phyloP scores from a whole-genome alignment of 768 basidiomycete species.

The Sarcodon sp. region DNA sequence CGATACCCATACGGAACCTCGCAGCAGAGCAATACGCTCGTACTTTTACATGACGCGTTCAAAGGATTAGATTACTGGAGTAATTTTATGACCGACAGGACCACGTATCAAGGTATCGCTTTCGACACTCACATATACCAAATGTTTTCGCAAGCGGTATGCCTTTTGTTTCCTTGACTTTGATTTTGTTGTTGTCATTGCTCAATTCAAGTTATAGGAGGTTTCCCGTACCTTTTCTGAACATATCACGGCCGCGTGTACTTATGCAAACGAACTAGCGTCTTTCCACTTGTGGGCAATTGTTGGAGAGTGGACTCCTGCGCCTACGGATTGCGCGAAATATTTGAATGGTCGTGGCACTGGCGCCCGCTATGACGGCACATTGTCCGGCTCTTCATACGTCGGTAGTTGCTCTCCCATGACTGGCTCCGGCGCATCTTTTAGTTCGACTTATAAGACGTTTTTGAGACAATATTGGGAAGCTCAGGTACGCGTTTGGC shows the following conservation, averaged over 20 bases:
- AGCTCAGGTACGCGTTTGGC: conserved; percentile 74
- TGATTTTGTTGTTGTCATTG: too few relatives aligned
- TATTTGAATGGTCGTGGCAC: conserved; percentile 77
- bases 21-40: conserved; percentile 2
- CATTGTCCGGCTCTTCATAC: conserved; percentile 44
- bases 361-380: conserved; percentile 51
- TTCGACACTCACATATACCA: conserved; percentile 78
- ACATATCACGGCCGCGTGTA: conserved; percentile 54
- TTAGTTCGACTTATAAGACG: conserved; percentile 67
- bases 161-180: too few relatives aligned
- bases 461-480: conserved; percentile 79
- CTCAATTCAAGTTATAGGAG: conserved; percentile 8
- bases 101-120: conserved; percentile 48
- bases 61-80: conserved; percentile 34
- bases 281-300: conserved; percentile 62
- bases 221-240: conserved; percentile 31
- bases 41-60: conserved; percentile 71
- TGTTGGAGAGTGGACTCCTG: conserved; percentile 84
- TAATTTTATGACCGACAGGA: not conserved
- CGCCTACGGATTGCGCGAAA: conserved; percentile 64
- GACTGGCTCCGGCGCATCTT: conserved; percentile 64
- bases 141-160: conserved; percentile 37
- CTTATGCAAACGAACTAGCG: conserved; percentile 27
- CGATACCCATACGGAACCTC: conserved; percentile 20
- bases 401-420: conserved; percentile 66